Conservation (phyloP, 805 yeast species). For the Ogataea methanolica region DNA sequence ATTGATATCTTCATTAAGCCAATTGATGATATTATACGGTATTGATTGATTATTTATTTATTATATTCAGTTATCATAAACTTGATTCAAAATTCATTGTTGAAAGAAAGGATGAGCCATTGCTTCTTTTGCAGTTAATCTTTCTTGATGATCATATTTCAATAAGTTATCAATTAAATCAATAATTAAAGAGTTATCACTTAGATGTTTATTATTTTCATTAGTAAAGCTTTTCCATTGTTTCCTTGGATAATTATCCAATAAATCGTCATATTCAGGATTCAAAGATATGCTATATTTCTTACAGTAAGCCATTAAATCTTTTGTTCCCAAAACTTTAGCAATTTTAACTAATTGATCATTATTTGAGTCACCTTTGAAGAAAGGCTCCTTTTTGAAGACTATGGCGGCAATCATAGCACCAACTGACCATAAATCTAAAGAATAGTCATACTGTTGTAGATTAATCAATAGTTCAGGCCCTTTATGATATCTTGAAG, state of each 20-base stretch:
- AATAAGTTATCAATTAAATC: conserved; percentile 71
- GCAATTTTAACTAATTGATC: conserved; percentile 91
- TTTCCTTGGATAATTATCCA: conserved; percentile 61
- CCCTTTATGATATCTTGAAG: conserved; percentile 87
- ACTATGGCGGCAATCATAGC: conserved; percentile 88
- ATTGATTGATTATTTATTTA: too few relatives aligned
- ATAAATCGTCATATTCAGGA: conserved; percentile 70
- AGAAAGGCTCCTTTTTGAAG: conserved; percentile 86
- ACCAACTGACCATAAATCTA: conserved; percentile 89
- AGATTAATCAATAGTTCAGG: conserved; percentile 84
- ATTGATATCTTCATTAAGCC: too few relatives aligned
- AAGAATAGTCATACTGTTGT: conserved; percentile 80
- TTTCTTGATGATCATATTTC: conserved; percentile 80
- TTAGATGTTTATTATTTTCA: conserved; percentile 44
- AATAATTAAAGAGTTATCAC: conserved; percentile 51
- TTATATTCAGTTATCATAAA: neutral
- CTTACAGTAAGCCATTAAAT: conserved; percentile 56
- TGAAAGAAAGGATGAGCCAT: conserved; percentile 54
- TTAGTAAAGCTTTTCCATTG: conserved; percentile 64
- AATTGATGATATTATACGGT: too few relatives aligned
- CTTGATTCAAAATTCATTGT: conserved; percentile 1
- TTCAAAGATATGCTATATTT: conserved; percentile 69
- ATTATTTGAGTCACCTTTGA: conserved; percentile 87
- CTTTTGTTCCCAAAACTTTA: conserved; percentile 80
- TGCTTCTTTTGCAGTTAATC: conserved; percentile 86